A percentile compares a stretch with the other conserved stretches of the same genome.
phyloP scores from a whole-genome alignment of 169 alveolate species.

The Plasmodium knowlesi region DNA sequence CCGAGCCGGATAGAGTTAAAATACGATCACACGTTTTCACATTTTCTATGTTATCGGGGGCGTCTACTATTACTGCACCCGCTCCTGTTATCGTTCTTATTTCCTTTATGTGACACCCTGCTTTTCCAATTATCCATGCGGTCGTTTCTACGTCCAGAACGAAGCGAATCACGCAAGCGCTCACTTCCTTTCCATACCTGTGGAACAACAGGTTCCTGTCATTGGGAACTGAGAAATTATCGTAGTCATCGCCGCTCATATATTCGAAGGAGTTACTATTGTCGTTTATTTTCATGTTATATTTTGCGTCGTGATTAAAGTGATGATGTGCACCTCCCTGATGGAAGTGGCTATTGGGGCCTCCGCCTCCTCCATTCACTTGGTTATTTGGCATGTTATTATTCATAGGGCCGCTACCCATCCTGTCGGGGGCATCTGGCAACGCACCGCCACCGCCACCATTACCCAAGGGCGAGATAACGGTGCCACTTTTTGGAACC shows the following conservation, averaged over 20 bases:
- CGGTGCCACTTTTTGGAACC: conserved; percentile 25
- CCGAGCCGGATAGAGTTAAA: conserved; percentile 61
- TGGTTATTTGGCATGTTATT: background rate
- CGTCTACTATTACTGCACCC: conserved; percentile 72
- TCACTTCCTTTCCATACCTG: conserved; percentile 51
- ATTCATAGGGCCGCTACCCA: background rate
- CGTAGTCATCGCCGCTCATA: conserved; percentile 13
- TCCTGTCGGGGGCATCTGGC: background rate
- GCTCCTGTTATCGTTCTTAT: conserved; percentile 69
- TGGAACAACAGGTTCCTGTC: conserved; percentile 45
- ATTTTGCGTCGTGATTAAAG: background rate
- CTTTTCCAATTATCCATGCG: conserved; percentile 69
- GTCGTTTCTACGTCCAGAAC: conserved; percentile 71
- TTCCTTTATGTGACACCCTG: conserved; percentile 69
- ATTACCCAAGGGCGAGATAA: background rate
- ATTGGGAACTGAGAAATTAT: conserved; percentile 37
- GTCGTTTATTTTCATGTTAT: conserved; percentile 52
- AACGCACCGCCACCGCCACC: background rate
- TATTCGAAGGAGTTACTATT: conserved; percentile 23
- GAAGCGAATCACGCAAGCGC: conserved; percentile 63
- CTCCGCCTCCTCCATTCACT: background rate
- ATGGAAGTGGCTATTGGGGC: background rate
- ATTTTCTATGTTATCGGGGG: conserved; percentile 68
- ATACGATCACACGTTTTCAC: conserved; percentile 73
- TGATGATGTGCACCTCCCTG: background rate